Conservation (phyloP, 345 rosid species). For the Angophora floribunda region DNA sequence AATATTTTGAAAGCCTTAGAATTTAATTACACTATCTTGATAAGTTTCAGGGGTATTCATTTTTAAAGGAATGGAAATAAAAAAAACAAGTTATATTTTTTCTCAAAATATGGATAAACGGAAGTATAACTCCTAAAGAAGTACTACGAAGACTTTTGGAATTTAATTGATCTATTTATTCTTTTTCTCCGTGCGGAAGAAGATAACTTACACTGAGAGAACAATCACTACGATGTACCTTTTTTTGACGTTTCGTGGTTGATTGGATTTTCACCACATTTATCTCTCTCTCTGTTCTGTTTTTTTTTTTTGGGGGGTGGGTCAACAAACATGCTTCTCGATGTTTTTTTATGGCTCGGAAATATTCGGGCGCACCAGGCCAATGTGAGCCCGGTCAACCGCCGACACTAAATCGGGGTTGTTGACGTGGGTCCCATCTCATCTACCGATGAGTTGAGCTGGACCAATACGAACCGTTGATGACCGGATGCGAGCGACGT, state of each 20-base stretch:
- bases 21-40: too few relatives aligned
- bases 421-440: neutral
- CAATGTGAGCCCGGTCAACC: rapidly evolving
- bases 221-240: neutral
- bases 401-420: rapidly evolving
- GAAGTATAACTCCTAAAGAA: neutral
- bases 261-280: neutral
- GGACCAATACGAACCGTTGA: neutral
- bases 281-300: neutral
- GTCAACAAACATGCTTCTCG: too few relatives aligned
- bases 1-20: too few relatives aligned
- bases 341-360: too few relatives aligned
- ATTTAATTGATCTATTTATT: neutral
- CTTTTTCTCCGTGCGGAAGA: neutral
- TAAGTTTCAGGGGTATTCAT: too few relatives aligned
- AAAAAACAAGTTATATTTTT: too few relatives aligned
- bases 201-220: neutral
- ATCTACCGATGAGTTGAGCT: neutral
- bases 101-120: neutral
- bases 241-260: neutral
- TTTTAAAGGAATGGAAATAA: too few relatives aligned
- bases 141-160: neutral
- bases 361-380: neutral
- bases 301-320: too few relatives aligned
- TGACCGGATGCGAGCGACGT: too few relatives aligned